Evolutionary conservation across 176 grass and related monocot genomes (phyloP).

Genomic region (Carex kokanica): DNA sequence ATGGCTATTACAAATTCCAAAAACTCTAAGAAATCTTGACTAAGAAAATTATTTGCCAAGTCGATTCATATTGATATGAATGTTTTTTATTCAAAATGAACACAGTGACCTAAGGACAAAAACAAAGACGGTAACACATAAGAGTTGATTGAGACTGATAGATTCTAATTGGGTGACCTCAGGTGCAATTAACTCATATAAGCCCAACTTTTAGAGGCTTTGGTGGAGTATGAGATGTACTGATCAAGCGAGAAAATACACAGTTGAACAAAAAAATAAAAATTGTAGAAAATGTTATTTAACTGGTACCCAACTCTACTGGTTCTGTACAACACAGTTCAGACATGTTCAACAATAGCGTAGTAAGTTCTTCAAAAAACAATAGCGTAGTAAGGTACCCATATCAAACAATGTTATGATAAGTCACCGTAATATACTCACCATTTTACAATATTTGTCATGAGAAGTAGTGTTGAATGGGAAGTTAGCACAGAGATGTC

Average conservation of each 20-base stretch:
- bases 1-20: not conserved
- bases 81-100: not conserved
- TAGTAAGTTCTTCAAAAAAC: no score
- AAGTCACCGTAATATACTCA: conserved; percentile 32
- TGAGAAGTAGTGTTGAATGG: conserved; percentile 76
- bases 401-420: not conserved
- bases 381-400: not conserved
- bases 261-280: not conserved
- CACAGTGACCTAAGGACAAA: not conserved
- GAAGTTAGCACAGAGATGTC: conserved; percentile 79
- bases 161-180: not conserved
- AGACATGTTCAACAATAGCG: not conserved
- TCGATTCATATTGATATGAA: not conserved
- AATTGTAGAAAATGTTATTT: not conserved
- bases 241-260: not conserved
- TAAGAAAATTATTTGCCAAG: not conserved
- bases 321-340: not conserved
- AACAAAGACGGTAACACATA: not conserved
- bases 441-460: conserved; percentile 68
- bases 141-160: not conserved
- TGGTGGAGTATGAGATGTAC: not conserved
- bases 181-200: not conserved
- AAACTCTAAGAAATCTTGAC: not conserved
- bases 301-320: not conserved
- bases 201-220: not conserved